Evolutionary conservation across 306 rosid species (phyloP).

Genomic region (Prunus mongolica): DNA sequence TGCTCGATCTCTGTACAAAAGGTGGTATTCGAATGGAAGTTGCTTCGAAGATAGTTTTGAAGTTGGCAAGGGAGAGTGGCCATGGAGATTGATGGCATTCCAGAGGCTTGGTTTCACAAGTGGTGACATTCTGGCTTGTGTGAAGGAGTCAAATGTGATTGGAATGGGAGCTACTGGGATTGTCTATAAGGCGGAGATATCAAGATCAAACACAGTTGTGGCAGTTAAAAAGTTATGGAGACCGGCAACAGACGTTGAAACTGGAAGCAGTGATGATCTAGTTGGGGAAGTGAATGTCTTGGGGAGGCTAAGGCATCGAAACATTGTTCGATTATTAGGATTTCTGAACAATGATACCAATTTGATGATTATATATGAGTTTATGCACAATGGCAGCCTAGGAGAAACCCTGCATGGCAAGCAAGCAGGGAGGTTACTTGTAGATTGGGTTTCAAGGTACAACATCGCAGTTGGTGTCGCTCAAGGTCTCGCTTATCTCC

Average conservation of each 20-base stretch:
- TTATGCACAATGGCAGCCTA: slow-evolving; percentile 79
- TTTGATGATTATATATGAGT: slow-evolving; percentile 86
- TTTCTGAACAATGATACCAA: slow-evolving; percentile 68
- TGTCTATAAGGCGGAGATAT: slow-evolving; percentile 82
- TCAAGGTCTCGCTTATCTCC: slow-evolving; percentile 92
- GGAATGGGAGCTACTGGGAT: slow-evolving; percentile 92
- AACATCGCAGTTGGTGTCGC: slow-evolving; percentile 91
- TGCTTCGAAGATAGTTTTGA: slow-evolving; percentile 59
- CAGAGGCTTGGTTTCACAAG: slow-evolving; percentile 82
- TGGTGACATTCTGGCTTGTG: slow-evolving; percentile 74
- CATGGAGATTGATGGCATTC: slow-evolving; percentile 91
- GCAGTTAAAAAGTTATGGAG: slow-evolving; percentile 93
- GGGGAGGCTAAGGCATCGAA: slow-evolving; percentile 87
- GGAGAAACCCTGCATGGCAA: slow-evolving; percentile 90
- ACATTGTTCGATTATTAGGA: slow-evolving; percentile 82
- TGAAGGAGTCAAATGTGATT: slow-evolving; percentile 77
- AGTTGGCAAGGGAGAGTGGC: slow-evolving; percentile 83
- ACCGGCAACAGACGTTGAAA: slow-evolving; percentile 65
- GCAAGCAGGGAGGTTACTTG: slow-evolving; percentile 59
- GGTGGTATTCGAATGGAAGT: slow-evolving; percentile 68
- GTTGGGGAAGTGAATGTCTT: slow-evolving; percentile 87
- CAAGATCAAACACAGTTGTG: slow-evolving; percentile 57
- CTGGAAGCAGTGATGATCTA: slow-evolving; percentile 68
- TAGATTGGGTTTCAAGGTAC: slow-evolving; percentile 89
- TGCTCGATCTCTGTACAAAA: slow-evolving; percentile 50